Conservation (phyloP, 306 rosid species). For the Comarum palustre region DNA sequence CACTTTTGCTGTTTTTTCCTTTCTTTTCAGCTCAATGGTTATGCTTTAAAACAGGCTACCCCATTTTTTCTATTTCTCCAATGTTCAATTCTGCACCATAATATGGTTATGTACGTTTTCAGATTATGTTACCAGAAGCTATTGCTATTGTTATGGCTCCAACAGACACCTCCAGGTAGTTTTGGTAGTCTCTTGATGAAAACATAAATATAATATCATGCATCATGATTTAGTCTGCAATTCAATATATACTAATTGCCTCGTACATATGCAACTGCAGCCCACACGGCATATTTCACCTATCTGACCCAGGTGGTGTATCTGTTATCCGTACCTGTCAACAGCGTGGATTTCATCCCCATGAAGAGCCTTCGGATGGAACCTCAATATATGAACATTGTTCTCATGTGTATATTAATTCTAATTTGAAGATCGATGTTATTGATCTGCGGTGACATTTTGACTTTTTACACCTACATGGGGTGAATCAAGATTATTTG, state of each 20-base stretch:
- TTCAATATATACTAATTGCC: constrained; percentile 19
- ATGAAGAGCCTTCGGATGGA: constrained; percentile 89
- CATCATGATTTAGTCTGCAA: not conserved
- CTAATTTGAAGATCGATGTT: constrained; percentile 62
- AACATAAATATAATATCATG: not conserved
- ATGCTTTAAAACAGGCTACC: not conserved
- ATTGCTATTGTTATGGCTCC: constrained; percentile 99
- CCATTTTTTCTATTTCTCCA: constrained; percentile 9
- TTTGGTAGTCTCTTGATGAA: constrained; percentile 2
- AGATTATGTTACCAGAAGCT: constrained; percentile 98
- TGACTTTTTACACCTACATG: not conserved
- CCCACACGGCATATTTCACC: constrained; percentile 94
- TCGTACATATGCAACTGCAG: constrained; percentile 50
- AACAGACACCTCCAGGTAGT: constrained; percentile 73
- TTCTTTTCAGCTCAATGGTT: not conserved
- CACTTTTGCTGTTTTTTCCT: constrained; percentile 10
- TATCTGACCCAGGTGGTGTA: constrained; percentile 90
- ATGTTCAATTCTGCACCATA: not conserved
- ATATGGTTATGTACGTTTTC: constrained; percentile 24
- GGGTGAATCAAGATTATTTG: not conserved
- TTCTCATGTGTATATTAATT: constrained; percentile 88
- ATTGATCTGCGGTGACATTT: constrained; percentile 66
- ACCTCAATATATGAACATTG: constrained; percentile 88
- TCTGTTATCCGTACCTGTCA: constrained; percentile 87
- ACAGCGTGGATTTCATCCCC: constrained; percentile 98